These are phyloP conservation scores for Polytolypa hystricis DNA, from an alignment of 2,329 filamentous ascomycete genomes.

Conservation along the genomic window DNA sequence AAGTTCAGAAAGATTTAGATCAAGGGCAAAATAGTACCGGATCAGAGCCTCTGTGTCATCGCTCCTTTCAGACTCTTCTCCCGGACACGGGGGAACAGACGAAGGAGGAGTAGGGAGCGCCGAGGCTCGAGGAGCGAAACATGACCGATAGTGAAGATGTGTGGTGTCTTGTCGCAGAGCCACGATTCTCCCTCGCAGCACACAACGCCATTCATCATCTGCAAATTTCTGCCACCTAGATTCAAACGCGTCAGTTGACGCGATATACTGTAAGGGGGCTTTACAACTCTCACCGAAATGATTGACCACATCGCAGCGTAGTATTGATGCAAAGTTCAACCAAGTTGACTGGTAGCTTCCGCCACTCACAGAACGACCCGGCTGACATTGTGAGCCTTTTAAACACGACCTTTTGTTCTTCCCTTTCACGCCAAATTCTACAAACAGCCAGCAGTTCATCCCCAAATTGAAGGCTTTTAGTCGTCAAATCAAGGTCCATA, in stretches of 20 bases:
- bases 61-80: slow-evolving; percentile 23
- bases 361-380: slow-evolving; percentile 62
- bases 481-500: no score
- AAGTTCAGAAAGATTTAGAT: slow-evolving; percentile 60
- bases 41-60: slow-evolving; percentile 68
- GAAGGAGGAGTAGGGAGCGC: slow-evolving; percentile 28
- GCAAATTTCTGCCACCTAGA: slow-evolving; percentile 74
- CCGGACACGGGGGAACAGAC: slow-evolving; percentile 23
- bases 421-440: no score
- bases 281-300: slow-evolving; percentile 51
- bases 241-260: slow-evolving; percentile 1
- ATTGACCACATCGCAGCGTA: slow-evolving; percentile 86
- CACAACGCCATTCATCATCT: slow-evolving; percentile 79
- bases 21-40: slow-evolving; percentile 76
- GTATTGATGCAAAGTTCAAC: slow-evolving; percentile 90
- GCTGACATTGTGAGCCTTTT: slow-evolving; percentile 23
- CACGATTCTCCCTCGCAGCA: slow-evolving; percentile 73
- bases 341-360: slow-evolving; percentile 69
- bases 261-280: slow-evolving; percentile 1
- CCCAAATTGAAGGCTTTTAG: no score
- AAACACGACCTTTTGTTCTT: slow-evolving; percentile 1
- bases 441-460: no score
- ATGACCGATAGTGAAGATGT: slow-evolving; percentile 68
- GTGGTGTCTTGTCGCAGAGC: slow-evolving; percentile 72
- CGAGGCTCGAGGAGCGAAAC: slow-evolving; percentile 36